Evolutionary conservation across 2,329 filamentous ascomycete genomes (phyloP).

Genomic region (Exophiala spinifera): DNA sequence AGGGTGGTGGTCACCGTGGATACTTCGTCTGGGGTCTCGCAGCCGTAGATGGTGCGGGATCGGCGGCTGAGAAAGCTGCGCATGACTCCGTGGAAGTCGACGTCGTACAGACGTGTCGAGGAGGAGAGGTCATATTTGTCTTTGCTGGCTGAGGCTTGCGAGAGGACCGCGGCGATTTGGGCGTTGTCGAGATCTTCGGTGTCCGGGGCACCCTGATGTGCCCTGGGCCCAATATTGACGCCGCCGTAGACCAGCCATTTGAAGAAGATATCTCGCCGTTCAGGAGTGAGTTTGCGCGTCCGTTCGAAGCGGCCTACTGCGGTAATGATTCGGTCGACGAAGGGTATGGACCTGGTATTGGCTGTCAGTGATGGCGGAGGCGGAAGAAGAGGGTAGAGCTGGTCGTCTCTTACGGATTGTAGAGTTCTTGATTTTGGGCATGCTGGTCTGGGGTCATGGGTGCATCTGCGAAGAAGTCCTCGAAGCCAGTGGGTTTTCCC

Average conservation of each 20-base stretch:
- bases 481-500: conserved; percentile 63
- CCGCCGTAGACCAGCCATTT: conserved; percentile 83
- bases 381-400: conserved; percentile 12
- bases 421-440: conserved; percentile 65
- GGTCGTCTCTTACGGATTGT: conserved; percentile 53
- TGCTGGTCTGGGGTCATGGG: conserved; percentile 71
- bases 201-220: conserved; percentile 63
- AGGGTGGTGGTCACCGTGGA: conserved; percentile 65
- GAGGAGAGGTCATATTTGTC: conserved; percentile 35
- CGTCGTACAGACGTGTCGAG: conserved; percentile 57
- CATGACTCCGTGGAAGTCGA: conserved; percentile 77
- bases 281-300: conserved; percentile 68
- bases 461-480: conserved; percentile 77
- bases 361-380: background rate
- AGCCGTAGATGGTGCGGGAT: conserved; percentile 56
- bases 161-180: conserved; percentile 62
- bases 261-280: conserved; percentile 64
- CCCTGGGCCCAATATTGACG: conserved; percentile 60
- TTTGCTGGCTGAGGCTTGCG: conserved; percentile 51
- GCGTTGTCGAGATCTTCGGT: conserved; percentile 60
- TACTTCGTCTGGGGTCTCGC: conserved; percentile 53
- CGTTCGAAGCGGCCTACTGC: conserved; percentile 79
- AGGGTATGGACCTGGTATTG: conserved; percentile 48
- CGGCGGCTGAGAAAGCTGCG: conserved; percentile 70
- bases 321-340: conserved; percentile 71